phyloP scores from a whole-genome alignment of 257 asterid genomes.

The Solanum peruvianum region DNA sequence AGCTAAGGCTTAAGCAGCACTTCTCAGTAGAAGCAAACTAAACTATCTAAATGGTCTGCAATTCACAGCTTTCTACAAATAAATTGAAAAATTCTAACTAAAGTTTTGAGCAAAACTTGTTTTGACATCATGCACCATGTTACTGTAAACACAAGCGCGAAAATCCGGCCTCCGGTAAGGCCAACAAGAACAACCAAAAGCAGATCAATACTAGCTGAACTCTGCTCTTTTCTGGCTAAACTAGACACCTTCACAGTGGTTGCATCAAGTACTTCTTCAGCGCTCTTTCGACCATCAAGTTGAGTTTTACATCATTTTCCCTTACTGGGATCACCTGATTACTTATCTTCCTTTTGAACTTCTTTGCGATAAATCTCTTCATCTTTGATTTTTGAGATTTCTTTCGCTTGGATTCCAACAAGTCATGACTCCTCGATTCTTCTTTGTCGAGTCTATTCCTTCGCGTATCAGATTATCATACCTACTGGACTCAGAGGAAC shows the following conservation, averaged over 20 bases:
- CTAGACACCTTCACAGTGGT: neutral
- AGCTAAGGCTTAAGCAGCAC: neutral
- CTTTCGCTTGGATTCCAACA: conserved; percentile 14
- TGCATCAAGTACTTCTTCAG: conserved; percentile 6
- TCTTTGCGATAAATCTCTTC: conserved; percentile 40
- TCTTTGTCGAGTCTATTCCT: conserved; percentile 16
- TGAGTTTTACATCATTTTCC: neutral
- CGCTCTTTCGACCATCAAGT: neutral
- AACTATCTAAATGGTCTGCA: neutral
- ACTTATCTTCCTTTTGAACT: conserved; percentile 12
- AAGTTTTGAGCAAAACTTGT: conserved; percentile 7
- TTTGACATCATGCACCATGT: conserved; percentile 43
- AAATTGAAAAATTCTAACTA: neutral
- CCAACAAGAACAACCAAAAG: conserved; percentile 50
- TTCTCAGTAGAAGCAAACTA: conserved; percentile 11
- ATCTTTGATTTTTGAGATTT: conserved; percentile 37
- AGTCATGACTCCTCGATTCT: neutral
- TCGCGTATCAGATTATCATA: neutral
- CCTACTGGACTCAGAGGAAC: neutral
- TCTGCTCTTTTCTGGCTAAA: neutral
- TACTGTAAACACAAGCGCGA: conserved; percentile 40
- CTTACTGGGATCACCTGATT: neutral
- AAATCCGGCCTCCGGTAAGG: conserved; percentile 41
- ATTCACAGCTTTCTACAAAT: neutral
- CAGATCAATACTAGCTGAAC: conserved; percentile 15